Percentiles rank a stretch among this genome's conserved stretches.
Evolutionary conservation across 495 filamentous ascomycete genomes (phyloP).

Genomic region (Xylaria intraflava): DNA sequence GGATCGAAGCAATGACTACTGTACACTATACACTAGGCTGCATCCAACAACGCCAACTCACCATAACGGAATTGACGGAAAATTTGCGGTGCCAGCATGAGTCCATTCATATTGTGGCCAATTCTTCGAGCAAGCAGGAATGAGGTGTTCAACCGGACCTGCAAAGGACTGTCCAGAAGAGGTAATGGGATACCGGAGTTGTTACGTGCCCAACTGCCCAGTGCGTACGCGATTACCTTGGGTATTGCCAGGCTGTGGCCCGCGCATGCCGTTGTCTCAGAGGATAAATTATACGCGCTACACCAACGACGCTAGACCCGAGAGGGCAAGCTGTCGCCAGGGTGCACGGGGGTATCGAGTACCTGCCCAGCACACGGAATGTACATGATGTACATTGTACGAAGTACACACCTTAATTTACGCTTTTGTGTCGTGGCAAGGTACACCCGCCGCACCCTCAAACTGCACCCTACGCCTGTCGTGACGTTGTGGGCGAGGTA

Average conservation of each 20-base stretch:
- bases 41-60: conserved; percentile 10
- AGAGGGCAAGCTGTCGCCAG: background rate
- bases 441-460: too few relatives aligned
- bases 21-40: too few relatives aligned
- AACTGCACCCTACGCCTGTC: too few relatives aligned
- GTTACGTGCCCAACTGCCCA: too few relatives aligned
- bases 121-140: background rate
- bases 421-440: too few relatives aligned
- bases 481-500: too few relatives aligned
- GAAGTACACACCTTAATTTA: background rate
- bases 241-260: background rate
- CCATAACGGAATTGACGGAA: conserved; percentile 5
- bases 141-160: too few relatives aligned
- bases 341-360: background rate
- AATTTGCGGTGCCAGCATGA: conserved; percentile 7
- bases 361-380: too few relatives aligned
- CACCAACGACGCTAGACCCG: background rate
- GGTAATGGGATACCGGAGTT: background rate
- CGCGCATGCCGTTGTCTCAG: conserved; percentile 1
- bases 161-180: too few relatives aligned
- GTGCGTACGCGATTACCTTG: background rate
- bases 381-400: background rate
- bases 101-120: background rate
- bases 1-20: too few relatives aligned
- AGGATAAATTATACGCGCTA: background rate